These are phyloP conservation scores for Dryadomyces quercivorus DNA, from an alignment of 2,329 filamentous ascomycete species.

Conservation along the genomic window DNA sequence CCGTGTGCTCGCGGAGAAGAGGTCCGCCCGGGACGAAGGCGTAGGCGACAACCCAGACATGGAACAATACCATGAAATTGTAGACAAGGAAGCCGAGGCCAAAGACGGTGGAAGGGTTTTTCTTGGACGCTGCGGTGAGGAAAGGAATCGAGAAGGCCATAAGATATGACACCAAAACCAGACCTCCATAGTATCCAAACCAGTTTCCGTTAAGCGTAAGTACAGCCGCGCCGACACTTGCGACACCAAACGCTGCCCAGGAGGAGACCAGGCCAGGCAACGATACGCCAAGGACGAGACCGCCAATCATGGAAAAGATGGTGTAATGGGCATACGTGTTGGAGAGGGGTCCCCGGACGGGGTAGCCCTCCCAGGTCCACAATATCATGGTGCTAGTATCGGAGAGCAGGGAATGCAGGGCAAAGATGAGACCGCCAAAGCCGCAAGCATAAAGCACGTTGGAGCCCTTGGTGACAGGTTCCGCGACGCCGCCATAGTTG, in stretches of 20 bases:
- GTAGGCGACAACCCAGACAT: conserved; percentile 97
- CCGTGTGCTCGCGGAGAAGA: conserved; percentile 83
- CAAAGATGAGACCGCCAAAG: conserved; percentile 75
- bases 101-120: conserved; percentile 68
- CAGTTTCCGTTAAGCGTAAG: conserved; percentile 71
- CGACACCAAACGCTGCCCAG: conserved; percentile 69
- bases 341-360: conserved; percentile 74
- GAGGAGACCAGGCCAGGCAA: conserved; percentile 58
- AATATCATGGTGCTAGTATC: conserved; percentile 98
- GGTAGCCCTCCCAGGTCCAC: conserved; percentile 97
- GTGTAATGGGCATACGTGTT: conserved; percentile 86
- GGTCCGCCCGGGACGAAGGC: conserved; percentile 94
- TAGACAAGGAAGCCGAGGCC: conserved; percentile 83
- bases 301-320: conserved; percentile 73
- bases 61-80: conserved; percentile 90
- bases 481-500: conserved; percentile 24
- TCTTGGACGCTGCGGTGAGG: conserved; percentile 62
- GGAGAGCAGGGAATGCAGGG: conserved; percentile 80
- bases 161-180: conserved; percentile 65
- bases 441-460: conserved; percentile 55
- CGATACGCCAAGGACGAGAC: conserved; percentile 64
- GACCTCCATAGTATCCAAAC: conserved; percentile 78
- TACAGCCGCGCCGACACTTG: conserved; percentile 66
- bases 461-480: conserved; percentile 7
- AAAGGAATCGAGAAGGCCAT: conserved; percentile 69